Percentiles rank a stretch among this genome's conserved stretches.
These are phyloP conservation scores for Gossypium davidsonii DNA, from an alignment of 441 rosid genomes.

Conservation along the genomic window DNA sequence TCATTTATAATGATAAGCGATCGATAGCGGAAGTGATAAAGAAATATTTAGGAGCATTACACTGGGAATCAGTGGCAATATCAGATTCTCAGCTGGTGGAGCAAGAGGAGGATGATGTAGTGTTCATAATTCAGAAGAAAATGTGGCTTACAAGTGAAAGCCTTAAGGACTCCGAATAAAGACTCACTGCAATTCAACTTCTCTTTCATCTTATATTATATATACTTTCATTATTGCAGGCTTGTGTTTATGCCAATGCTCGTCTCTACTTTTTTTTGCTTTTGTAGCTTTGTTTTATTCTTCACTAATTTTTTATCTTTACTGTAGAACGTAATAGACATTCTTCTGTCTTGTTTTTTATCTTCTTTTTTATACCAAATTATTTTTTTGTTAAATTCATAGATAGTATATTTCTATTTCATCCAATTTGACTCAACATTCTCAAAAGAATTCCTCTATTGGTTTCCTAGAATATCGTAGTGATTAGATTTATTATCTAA, in stretches of 20 bases:
- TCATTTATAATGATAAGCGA: conserved; percentile 68
- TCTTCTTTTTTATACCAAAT: neutral
- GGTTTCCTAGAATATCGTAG: no score
- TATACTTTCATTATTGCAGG: neutral
- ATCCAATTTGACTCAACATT: neutral
- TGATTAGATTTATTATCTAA: no score
- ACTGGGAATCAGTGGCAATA: conserved; percentile 73
- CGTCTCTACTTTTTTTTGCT: neutral
- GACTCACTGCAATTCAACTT: neutral
- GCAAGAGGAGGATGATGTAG: conserved; percentile 45
- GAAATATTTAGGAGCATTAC: conserved; percentile 66
- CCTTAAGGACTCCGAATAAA: conserved; percentile 62
- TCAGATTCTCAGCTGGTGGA: conserved; percentile 44
- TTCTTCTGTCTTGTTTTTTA: no score
- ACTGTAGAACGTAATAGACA: neutral
- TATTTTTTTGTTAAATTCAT: neutral
- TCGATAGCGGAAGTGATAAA: conserved; percentile 56
- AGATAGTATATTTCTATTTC: neutral
- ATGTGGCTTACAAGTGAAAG: conserved; percentile 84
- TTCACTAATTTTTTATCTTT: neutral
- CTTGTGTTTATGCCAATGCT: neutral
- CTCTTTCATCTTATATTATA: neutral
- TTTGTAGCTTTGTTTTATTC: neutral
- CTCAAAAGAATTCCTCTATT: neutral
- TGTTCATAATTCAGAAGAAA: conserved; percentile 74